A percentile compares a stretch with the other conserved stretches of the same genome.
Conservation (phyloP, 805 yeast species). For the Millerozyma miso region DNA sequence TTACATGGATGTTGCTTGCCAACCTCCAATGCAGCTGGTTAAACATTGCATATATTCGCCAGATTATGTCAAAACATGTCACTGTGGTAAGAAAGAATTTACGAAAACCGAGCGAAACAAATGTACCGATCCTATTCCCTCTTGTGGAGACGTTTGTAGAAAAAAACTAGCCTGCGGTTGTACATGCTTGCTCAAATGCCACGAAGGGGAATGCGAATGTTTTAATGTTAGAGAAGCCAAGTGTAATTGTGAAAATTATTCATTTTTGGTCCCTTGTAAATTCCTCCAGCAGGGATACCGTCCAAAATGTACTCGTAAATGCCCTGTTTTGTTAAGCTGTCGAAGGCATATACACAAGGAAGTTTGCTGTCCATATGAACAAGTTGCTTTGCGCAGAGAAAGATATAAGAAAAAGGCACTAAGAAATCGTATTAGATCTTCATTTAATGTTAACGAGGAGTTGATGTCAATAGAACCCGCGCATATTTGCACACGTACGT, state of each 20-base stretch:
- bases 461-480: slow-evolving; percentile 61
- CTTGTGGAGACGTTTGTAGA: slow-evolving; percentile 64
- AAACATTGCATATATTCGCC: slow-evolving; percentile 63
- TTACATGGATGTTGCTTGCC: slow-evolving; percentile 48
- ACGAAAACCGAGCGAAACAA: slow-evolving; percentile 41
- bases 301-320: slow-evolving; percentile 67
- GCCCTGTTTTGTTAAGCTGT: slow-evolving; percentile 73
- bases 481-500: slow-evolving; percentile 67
- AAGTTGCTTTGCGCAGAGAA: slow-evolving; percentile 52
- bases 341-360: slow-evolving; percentile 72
- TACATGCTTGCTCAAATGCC: slow-evolving; percentile 65
- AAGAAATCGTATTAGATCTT: slow-evolving; percentile 40
- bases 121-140: slow-evolving; percentile 78
- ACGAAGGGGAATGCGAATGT: slow-evolving; percentile 74
- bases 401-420: slow-evolving; percentile 48
- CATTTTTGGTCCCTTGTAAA: slow-evolving; percentile 61
- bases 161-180: slow-evolving; percentile 71
- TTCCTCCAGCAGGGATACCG: slow-evolving; percentile 45
- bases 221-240: slow-evolving; percentile 43
- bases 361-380: slow-evolving; percentile 68
- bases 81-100: slow-evolving; percentile 68
- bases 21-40: slow-evolving; percentile 33
- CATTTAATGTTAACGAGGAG: slow-evolving; percentile 39
- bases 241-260: slow-evolving; percentile 61
- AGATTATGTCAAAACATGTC: slow-evolving; percentile 55